phyloP scores from a whole-genome alignment of 2,329 filamentous ascomycete genomes.

The Colletotrichum nymphaeae region DNA sequence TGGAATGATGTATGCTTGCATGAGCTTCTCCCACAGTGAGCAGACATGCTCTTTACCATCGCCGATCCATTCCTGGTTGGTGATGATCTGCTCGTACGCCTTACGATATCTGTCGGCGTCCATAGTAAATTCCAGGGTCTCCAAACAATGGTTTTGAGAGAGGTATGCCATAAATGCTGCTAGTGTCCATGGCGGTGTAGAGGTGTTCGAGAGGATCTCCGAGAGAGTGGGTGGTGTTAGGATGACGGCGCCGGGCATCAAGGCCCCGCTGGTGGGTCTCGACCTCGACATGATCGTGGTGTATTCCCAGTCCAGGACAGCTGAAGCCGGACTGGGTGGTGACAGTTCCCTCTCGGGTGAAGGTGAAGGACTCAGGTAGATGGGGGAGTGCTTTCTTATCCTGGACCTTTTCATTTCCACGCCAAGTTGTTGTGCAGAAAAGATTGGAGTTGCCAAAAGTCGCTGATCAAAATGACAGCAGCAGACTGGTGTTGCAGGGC shows the following conservation, averaged over 20 bases:
- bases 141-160: conserved; percentile 95
- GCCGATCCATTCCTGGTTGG: conserved; percentile 53
- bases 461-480: background rate
- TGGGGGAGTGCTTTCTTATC: conserved; percentile 56
- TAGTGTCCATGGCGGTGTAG: conserved; percentile 89
- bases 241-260: conserved; percentile 54
- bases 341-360: conserved; percentile 54
- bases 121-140: conserved; percentile 96
- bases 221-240: conserved; percentile 74
- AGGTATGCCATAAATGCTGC: conserved; percentile 96
- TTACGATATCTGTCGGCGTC: conserved; percentile 87
- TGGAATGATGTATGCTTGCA: conserved; percentile 90
- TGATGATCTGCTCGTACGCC: conserved; percentile 60
- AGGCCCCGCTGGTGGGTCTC: conserved; percentile 60
- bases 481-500: background rate
- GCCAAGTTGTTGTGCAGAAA: conserved; percentile 9
- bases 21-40: conserved; percentile 86
- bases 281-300: conserved; percentile 60
- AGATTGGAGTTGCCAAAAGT: background rate
- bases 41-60: conserved; percentile 74
- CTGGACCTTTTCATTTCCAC: conserved; percentile 59
- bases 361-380: conserved; percentile 54
- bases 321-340: conserved; percentile 54
- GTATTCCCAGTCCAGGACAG: conserved; percentile 56
- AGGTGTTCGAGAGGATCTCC: conserved; percentile 88